These are phyloP conservation scores for Cladosporium sp. DNA, from an alignment of 2,329 filamentous ascomycete genomes.

Conservation along the genomic window DNA sequence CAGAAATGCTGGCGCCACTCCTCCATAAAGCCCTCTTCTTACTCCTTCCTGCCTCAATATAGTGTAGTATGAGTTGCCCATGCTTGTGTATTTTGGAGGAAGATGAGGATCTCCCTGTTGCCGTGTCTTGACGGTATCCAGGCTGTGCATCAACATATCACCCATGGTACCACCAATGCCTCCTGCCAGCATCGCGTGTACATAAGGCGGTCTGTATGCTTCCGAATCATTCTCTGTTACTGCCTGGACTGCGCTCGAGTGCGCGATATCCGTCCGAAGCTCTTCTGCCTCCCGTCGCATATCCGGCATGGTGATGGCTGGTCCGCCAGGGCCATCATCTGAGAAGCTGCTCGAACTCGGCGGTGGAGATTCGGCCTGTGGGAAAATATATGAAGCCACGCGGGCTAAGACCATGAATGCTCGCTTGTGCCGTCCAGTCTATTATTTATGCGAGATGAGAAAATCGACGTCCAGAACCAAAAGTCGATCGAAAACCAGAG, in stretches of 20 bases:
- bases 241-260: conserved; percentile 13
- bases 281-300: conserved; percentile 33
- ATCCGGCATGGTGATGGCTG: conserved; percentile 15
- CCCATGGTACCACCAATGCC: conserved; percentile 89
- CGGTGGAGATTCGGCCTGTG: conserved; percentile 20
- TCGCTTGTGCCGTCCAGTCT: conserved; percentile 17
- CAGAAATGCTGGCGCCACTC: conserved; percentile 84
- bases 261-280: conserved; percentile 27
- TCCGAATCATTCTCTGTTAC: conserved; percentile 34
- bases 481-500: not conserved
- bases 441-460: conserved; percentile 20
- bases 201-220: conserved; percentile 44
- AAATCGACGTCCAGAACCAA: not conserved
- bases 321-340: conserved; percentile 32
- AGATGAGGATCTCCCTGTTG: conserved; percentile 95
- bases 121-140: conserved; percentile 96
- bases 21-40: conserved; percentile 80
- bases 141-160: conserved; percentile 97
- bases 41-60: conserved; percentile 92
- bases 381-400: conserved; percentile 44
- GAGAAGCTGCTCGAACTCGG: conserved; percentile 30
- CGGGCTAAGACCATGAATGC: conserved; percentile 48
- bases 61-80: conserved; percentile 85
- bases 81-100: conserved; percentile 85
- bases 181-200: conserved; percentile 81